Percentiles rank a stretch among this genome's conserved stretches.
Conservation (phyloP, 116 monocot genomes). For the Iris pallida region DNA sequence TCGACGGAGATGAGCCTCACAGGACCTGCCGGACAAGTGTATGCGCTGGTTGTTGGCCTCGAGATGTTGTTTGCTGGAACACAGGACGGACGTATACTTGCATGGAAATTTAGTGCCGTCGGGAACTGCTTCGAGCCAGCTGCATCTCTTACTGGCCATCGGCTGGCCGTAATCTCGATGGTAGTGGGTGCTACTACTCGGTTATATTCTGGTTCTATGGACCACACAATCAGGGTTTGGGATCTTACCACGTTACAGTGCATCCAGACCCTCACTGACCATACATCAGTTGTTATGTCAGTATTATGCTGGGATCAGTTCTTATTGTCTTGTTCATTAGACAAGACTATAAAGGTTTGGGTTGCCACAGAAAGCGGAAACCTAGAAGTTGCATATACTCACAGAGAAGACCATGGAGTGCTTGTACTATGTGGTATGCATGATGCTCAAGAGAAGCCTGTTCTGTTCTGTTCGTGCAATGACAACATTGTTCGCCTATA, state of each 20-base stretch:
- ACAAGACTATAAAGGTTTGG: conserved; percentile 73
- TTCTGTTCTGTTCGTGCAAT: conserved; percentile 18
- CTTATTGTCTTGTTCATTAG: conserved; percentile 42
- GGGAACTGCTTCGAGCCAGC: conserved; percentile 76
- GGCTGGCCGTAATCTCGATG: conserved; percentile 67
- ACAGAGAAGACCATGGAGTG: conserved; percentile 53
- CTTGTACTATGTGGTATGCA: conserved; percentile 14
- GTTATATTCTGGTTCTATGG: conserved; percentile 95
- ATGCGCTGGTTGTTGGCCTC: conserved; percentile 53
- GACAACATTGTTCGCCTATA: conserved; percentile 4
- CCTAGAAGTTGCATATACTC: conserved; percentile 65
- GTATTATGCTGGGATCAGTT: conserved; percentile 53
- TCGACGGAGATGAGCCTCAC: conserved; percentile 50
- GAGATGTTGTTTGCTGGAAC: conserved; percentile 76
- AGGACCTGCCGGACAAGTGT: conserved; percentile 74
- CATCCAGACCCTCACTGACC: conserved; percentile 39
- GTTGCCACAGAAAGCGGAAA: conserved; percentile 59
- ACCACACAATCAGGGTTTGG: conserved; percentile 59
- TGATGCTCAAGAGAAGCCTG: conserved; percentile 18
- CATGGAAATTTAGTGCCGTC: conserved; percentile 56
- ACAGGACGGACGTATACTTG: conserved; percentile 84
- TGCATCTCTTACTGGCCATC: conserved; percentile 85
- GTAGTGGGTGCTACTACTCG: conserved; percentile 56
- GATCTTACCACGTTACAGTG: conserved; percentile 43
- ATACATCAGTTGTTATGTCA: conserved; percentile 45